phyloP scores from a whole-genome alignment of 78 protist genomes.

The Protostelium mycophagum region DNA sequence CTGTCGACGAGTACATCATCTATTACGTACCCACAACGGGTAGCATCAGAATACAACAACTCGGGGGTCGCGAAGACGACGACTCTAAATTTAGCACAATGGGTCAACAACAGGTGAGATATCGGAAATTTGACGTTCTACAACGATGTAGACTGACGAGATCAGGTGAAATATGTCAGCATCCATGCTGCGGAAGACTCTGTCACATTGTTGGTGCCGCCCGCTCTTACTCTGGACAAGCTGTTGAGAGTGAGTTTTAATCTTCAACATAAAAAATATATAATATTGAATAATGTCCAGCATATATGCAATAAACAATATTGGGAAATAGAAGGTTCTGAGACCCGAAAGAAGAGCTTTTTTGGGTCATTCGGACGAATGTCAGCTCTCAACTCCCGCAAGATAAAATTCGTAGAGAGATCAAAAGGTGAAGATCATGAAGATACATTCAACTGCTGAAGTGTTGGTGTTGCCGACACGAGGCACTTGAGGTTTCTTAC shows the following conservation, averaged over 20 bases:
- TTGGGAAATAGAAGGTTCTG: conserved; percentile 19
- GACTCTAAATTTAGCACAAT: neutral
- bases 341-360: conserved; percentile 43
- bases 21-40: conserved; percentile 52
- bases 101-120: conserved; percentile 35
- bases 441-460: conserved; percentile 21
- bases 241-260: conserved; percentile 2
- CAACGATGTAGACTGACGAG: too few relatives aligned
- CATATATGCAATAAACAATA: conserved; percentile 46
- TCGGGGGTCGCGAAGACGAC: conserved; percentile 44
- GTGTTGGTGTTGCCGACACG: conserved; percentile 32
- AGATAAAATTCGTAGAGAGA: conserved; percentile 4
- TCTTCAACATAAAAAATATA: too few relatives aligned
- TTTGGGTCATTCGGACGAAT: conserved; percentile 58
- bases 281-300: neutral
- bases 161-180: conserved; percentile 23
- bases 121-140: too few relatives aligned
- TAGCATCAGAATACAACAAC: conserved; percentile 39
- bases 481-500: neutral
- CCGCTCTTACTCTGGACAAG: conserved; percentile 44
- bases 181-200: conserved; percentile 44
- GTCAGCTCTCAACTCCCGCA: conserved; percentile 29
- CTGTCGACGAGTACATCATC: conserved; percentile 53
- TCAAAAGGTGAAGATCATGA: neutral
- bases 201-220: conserved; percentile 36